A percentile compares a stretch with the other conserved stretches of the same genome.
Evolutionary conservation across 148 eudicot species (phyloP).

Genomic region (Chenopodium suecicum): DNA sequence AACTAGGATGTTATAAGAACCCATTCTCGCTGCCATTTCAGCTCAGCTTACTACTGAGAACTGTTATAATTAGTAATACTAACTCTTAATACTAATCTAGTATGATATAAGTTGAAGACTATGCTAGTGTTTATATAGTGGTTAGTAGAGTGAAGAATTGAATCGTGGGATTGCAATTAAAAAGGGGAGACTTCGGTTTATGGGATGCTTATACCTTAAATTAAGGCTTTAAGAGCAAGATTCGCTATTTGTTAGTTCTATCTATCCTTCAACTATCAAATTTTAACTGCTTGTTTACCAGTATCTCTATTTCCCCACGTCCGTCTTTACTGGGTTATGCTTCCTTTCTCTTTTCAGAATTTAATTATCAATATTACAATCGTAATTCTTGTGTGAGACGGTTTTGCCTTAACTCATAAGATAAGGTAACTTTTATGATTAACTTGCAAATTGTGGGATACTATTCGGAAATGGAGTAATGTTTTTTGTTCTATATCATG

Average conservation of each 20-base stretch:
- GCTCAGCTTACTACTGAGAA: neutral
- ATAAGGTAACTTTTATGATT: no score
- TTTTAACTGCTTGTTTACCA: neutral
- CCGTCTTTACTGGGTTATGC: neutral
- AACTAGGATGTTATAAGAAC: neutral
- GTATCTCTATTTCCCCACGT: neutral
- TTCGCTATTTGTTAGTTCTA: constrained; percentile 9
- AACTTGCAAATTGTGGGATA: no score
- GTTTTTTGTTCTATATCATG: no score
- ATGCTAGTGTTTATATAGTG: constrained; percentile 18
- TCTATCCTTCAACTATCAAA: neutral
- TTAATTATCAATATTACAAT: neutral
- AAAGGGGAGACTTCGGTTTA: neutral
- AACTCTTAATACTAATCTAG: neutral
- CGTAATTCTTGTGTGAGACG: neutral
- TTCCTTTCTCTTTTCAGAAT: neutral
- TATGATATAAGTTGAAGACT: neutral
- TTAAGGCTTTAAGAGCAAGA: constrained; percentile 26
- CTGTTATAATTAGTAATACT: neutral
- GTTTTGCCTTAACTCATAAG: neutral
- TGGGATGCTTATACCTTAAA: constrained; percentile 31
- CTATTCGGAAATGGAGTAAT: no score
- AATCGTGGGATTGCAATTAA: neutral
- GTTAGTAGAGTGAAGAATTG: neutral
- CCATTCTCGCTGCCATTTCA: constrained; percentile 17